Evolutionary conservation across 331 rosid species (phyloP).

Genomic region (Erythrophleum ivorense): DNA sequence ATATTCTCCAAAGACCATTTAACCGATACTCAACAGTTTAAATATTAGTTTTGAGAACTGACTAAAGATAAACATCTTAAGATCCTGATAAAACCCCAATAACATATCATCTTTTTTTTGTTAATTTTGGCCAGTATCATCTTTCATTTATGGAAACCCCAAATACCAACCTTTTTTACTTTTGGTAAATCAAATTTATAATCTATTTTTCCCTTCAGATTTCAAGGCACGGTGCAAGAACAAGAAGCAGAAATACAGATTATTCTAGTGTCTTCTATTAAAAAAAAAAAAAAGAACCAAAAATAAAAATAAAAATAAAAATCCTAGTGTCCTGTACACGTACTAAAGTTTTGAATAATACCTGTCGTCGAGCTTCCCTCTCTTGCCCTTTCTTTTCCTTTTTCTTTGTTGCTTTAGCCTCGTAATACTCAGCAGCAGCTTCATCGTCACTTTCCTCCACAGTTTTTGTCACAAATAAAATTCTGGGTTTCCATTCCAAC

Average conservation of each 20-base stretch:
- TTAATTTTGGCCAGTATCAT: not conserved
- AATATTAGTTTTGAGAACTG: conserved; percentile 17
- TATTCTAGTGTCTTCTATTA: not conserved
- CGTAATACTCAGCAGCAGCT: conserved; percentile 56
- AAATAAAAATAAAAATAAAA: not conserved
- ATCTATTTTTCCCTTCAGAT: not conserved
- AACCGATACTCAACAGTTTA: conserved; percentile 18
- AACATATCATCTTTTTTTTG: not conserved
- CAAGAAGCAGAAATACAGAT: not conserved
- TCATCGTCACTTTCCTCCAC: conserved; percentile 81
- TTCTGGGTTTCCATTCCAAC: conserved; percentile 4
- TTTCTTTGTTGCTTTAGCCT: conserved; percentile 63
- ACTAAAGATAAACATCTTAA: not conserved
- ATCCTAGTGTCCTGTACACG: not conserved
- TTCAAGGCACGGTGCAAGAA: not conserved
- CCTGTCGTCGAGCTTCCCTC: conserved; percentile 89
- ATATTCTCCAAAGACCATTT: conserved; percentile 22
- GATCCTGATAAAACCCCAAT: conserved; percentile 16
- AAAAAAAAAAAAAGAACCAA: not conserved
- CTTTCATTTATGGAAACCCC: conserved; percentile 21
- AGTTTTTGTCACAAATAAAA: conserved; percentile 53
- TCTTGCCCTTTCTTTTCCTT: conserved; percentile 85
- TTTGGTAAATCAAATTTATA: not conserved
- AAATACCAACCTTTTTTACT: conserved; percentile 9
- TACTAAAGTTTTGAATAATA: conserved; percentile 33